Base-by-base conservation (phyloP, 2,329 filamentous ascomycete species). In the Grosmannia clavigera region DNA sequence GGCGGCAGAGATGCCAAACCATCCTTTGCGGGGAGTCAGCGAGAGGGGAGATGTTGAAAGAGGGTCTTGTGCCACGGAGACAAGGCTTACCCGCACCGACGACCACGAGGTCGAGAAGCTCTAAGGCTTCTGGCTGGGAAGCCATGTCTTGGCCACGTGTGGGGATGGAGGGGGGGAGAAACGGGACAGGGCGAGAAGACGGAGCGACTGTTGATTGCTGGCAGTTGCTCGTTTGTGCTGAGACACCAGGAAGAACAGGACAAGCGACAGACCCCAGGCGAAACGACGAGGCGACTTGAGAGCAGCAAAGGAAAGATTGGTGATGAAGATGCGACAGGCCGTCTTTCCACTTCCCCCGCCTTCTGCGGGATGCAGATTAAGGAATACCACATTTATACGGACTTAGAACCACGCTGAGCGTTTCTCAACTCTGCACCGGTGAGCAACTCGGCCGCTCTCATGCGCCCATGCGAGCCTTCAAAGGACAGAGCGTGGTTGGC, bases 1-100 rank as follows among this genome's bases (percentile, higher is more conserved):
- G 55, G 85, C 81, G 25, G 79, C 77, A 1, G 76, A 78, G 38
- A 88, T 73, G 27, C 85, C 86, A 57, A 63, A 67, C 59, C 69
- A 65, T 55, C 70, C 69, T 70, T 43, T 31, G 25, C 4, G 1
- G 7, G 16, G n/a, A 3, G 25, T 50, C 9, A 22, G 33, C 3
- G 7, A 10, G 40, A 3, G 12, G 11, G n/a, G n/a, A 29, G n/a
- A 29, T 40, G 2, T 19, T 16, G 27, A 35, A n/a, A 48, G n/a
- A 25, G 43, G 38, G 3, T 22, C 6, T 46, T 46, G 40, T 16
- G 19, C 40, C 9, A 5, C n/a, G 48, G 14, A 59, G 53, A 35
- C 14, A n/a, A 48, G n/a, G 69, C 76, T 70, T 71, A 82, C 81
- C 81, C 40, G 81, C 79, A 58, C 78, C 78, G 55, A 80, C 70